Percentiles rank a stretch among this genome's conserved stretches.
Evolutionary conservation across 768 basidiomycete genomes (phyloP).

Genomic region (Mycena chlorophos): DNA sequence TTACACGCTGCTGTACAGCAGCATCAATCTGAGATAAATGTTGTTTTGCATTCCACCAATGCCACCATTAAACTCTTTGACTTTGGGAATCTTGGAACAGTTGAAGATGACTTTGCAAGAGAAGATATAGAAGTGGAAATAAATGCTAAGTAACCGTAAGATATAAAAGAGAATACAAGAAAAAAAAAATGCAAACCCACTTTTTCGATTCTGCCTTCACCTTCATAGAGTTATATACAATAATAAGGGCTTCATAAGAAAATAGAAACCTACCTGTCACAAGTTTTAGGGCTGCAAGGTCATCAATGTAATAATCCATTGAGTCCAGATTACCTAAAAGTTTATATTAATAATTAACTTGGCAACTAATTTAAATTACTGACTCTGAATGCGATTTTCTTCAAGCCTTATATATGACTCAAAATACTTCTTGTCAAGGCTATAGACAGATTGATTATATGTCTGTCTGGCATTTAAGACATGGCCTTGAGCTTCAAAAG

Average conservation of each 20-base stretch:
- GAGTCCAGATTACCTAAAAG: slow-evolving; percentile 15
- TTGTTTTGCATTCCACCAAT: background rate
- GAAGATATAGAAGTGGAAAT: slow-evolving; percentile 5
- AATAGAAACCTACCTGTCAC: slow-evolving; percentile 9
- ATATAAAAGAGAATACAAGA: background rate
- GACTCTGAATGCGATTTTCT: slow-evolving; percentile 11
- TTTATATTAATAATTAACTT: background rate
- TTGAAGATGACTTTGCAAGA: slow-evolving; percentile 14
- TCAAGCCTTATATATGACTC: slow-evolving; percentile 6
- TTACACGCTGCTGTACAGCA: too few species aligned
- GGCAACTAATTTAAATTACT: background rate
- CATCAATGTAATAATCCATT: slow-evolving; percentile 15
- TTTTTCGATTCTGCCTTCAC: slow-evolving; percentile 16
- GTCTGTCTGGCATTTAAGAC: too few species aligned
- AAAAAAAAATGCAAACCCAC: background rate
- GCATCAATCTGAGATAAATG: too few species aligned
- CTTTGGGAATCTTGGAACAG: slow-evolving; percentile 10
- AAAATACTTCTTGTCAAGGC: slow-evolving; percentile 7
- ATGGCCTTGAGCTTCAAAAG: too few species aligned
- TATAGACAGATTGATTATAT: too few species aligned
- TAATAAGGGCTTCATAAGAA: background rate
- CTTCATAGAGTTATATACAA: background rate
- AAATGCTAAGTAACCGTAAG: background rate
- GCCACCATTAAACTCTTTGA: slow-evolving; percentile 9
- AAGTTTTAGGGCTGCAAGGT: slow-evolving; percentile 3